A percentile compares a stretch with the other conserved stretches of the same genome.
Evolutionary conservation across 352 stramenopile genomes (phyloP).

Genomic region (Phytophthora capsici): DNA sequence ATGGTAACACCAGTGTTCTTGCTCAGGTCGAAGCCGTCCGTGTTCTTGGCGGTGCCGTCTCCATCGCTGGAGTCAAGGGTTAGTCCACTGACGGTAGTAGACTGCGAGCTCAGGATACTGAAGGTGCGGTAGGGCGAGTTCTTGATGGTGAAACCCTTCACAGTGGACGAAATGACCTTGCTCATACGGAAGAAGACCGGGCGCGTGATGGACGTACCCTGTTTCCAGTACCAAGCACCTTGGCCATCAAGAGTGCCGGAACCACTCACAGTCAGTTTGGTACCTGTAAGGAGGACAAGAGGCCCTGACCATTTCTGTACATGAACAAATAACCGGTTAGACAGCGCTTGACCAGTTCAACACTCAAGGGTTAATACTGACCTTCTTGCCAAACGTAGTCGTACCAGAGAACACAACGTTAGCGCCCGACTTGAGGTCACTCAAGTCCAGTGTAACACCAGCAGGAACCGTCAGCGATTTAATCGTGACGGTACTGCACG

Average conservation of each 20-base stretch:
- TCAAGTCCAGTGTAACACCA: conserved; percentile 46
- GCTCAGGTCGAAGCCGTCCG: conserved; percentile 25
- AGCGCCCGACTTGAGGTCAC: conserved; percentile 32
- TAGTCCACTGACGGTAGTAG: conserved; percentile 24
- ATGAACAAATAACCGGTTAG: too few relatives aligned
- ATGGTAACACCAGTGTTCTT: conserved; percentile 26
- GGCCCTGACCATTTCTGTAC: conserved; percentile 35
- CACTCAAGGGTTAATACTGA: neutral
- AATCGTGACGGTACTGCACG: conserved; percentile 36
- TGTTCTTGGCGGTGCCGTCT: neutral
- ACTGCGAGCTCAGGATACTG: conserved; percentile 36
- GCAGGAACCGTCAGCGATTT: conserved; percentile 35
- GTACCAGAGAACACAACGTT: conserved; percentile 45
- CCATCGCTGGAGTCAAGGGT: conserved; percentile 25
- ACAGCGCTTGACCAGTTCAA: too few relatives aligned
- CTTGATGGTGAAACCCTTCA: conserved; percentile 41
- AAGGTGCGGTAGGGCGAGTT: conserved; percentile 28
- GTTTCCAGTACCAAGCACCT: conserved; percentile 43
- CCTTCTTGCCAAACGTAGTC: conserved; percentile 43
- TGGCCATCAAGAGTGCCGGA: conserved; percentile 33
- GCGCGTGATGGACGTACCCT: conserved; percentile 8
- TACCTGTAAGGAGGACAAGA: conserved; percentile 37
- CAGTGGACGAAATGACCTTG: conserved; percentile 32
- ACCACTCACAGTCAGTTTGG: conserved; percentile 25
- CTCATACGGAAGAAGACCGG: conserved; percentile 33